Percentiles rank a stretch among this genome's conserved stretches.
Evolutionary conservation across 345 rosid species (phyloP).

Genomic region (Moricandia moricandioides): DNA sequence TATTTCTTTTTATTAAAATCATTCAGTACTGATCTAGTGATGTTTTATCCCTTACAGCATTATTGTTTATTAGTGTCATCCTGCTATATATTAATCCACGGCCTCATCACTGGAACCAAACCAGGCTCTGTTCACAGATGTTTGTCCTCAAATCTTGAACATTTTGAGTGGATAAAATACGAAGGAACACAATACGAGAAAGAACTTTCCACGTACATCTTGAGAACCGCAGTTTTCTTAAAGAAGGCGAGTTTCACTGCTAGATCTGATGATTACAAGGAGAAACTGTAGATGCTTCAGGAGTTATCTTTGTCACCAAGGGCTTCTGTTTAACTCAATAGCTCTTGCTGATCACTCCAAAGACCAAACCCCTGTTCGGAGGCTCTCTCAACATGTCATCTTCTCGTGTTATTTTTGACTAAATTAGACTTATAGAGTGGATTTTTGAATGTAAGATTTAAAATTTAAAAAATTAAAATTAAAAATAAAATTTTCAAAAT

Average conservation of each 20-base stretch:
- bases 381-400: neutral
- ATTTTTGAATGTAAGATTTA: too few species aligned
- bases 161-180: constrained; percentile 4
- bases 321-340: constrained; percentile 13
- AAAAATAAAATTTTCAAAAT: too few species aligned
- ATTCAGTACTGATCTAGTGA: neutral
- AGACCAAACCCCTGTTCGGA: neutral
- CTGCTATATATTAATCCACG: neutral
- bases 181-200: constrained; percentile 19
- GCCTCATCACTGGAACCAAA: neutral
- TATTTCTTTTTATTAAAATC: neutral
- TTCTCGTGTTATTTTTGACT: neutral
- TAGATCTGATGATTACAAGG: neutral
- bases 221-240: constrained; percentile 11
- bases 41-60: neutral
- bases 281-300: constrained; percentile 13
- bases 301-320: constrained; percentile 17
- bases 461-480: too few species aligned
- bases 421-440: neutral
- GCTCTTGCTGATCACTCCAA: neutral
- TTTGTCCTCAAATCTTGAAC: constrained; percentile 18
- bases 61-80: constrained; percentile 2
- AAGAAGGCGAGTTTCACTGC: constrained; percentile 2
- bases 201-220: constrained; percentile 16
- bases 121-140: constrained; percentile 16